A percentile compares a stretch with the other conserved stretches of the same genome.
phyloP scores from a whole-genome alignment of 768 basidiomycete genomes.

The Termitomyces titanicus region DNA sequence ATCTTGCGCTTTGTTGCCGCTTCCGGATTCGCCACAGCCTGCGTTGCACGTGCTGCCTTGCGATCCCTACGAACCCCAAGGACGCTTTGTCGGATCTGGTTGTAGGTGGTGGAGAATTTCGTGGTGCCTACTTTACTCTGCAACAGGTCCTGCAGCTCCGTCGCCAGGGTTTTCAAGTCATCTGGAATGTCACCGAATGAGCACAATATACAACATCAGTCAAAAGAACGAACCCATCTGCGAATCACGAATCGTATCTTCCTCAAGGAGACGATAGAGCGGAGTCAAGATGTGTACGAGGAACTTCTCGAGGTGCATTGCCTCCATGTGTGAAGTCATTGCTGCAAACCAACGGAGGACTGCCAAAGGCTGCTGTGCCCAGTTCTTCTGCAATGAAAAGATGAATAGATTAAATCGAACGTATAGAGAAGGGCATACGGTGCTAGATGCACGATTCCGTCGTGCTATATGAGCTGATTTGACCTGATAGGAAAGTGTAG shows the following conservation, averaged over 20 bases:
- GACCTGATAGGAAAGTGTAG: conserved; percentile 86
- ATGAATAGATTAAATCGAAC: conserved; percentile 3
- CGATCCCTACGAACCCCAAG: conserved; percentile 68
- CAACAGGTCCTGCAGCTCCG: conserved; percentile 84
- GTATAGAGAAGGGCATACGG: conserved; percentile 32
- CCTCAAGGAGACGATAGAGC: conserved; percentile 82
- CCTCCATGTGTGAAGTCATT: conserved; percentile 72
- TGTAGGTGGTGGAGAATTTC: conserved; percentile 77
- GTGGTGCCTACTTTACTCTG: conserved; percentile 87
- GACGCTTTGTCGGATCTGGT: conserved; percentile 70
- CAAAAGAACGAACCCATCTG: conserved; percentile 60
- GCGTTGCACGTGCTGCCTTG: conserved; percentile 52
- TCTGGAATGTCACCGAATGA: conserved; percentile 38
- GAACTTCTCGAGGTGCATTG: conserved; percentile 55
- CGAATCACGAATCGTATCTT: conserved; percentile 75
- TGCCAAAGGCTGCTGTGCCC: conserved; percentile 78
- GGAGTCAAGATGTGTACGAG: conserved; percentile 85
- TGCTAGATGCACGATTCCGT: conserved; percentile 45
- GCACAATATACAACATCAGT: not conserved
- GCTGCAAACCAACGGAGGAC: conserved; percentile 93
- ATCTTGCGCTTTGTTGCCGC: conserved; percentile 72
- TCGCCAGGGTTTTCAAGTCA: conserved; percentile 75
- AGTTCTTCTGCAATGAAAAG: conserved; percentile 53
- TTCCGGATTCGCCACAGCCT: conserved; percentile 71
- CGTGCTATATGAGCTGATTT: conserved; percentile 72